Percentiles rank a stretch among this genome's conserved stretches.
These are phyloP conservation scores for Rhododendron molle DNA, from an alignment of 148 eudicot genomes.

Conservation along the genomic window DNA sequence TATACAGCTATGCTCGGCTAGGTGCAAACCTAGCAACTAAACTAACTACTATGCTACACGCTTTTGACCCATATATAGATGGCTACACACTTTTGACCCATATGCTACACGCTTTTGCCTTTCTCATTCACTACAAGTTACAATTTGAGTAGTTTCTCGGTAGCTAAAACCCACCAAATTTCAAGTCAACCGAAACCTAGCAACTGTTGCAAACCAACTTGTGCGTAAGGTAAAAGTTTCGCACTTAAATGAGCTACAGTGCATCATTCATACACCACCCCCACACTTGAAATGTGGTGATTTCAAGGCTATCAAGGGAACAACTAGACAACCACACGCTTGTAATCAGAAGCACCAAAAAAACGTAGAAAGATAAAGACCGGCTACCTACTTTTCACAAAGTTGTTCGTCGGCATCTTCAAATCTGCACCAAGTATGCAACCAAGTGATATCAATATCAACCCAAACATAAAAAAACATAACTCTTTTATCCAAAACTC, in stretches of 20 bases:
- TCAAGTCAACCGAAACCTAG: too few species aligned
- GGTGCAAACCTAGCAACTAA: too few species aligned
- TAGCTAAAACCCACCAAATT: too few species aligned
- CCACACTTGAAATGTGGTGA: not conserved
- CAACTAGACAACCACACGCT: not conserved
- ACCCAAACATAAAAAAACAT: not conserved
- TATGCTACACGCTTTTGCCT: too few species aligned
- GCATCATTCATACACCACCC: too few species aligned
- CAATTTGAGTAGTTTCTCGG: too few species aligned
- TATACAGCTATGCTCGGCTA: too few species aligned
- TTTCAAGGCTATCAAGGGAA: not conserved
- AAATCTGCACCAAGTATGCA: slow-evolving; percentile 41
- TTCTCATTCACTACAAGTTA: too few species aligned
- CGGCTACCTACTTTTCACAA: slow-evolving; percentile 82
- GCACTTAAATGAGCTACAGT: not conserved
- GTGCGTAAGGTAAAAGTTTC: not conserved
- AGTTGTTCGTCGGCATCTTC: slow-evolving; percentile 93
- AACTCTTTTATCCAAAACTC: too few species aligned
- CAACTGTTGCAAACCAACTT: not conserved
- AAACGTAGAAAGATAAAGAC: not conserved
- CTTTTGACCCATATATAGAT: too few species aligned
- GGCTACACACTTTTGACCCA: too few species aligned
- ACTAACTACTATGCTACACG: too few species aligned
- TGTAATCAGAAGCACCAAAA: not conserved
- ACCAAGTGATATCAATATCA: slow-evolving; percentile 11